Percentiles rank a stretch among this genome's conserved stretches.
phyloP scores from a whole-genome alignment of 108 stramenopile genomes.

The Skeletonema grethae region DNA sequence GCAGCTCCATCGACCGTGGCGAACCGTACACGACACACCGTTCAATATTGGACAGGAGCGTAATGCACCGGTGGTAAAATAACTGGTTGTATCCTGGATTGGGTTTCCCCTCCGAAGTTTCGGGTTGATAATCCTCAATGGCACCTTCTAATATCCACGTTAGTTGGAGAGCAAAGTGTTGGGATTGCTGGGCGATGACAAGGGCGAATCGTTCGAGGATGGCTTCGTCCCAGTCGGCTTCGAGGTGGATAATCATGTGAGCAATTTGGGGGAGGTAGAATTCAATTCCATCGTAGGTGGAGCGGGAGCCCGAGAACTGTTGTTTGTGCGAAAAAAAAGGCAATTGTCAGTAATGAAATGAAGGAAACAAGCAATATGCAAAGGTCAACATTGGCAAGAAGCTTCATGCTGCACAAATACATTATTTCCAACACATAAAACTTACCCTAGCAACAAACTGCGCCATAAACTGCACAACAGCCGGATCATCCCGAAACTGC shows the following conservation, averaged over 20 bases:
- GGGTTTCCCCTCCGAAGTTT: slow-evolving; percentile 78
- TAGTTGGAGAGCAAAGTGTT: slow-evolving; percentile 97
- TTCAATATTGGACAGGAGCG: slow-evolving; percentile 91
- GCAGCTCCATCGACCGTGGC: slow-evolving; percentile 74
- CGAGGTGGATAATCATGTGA: slow-evolving; percentile 99
- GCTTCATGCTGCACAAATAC: neutral
- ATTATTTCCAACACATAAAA: neutral
- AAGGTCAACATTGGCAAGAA: neutral
- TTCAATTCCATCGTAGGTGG: slow-evolving; percentile 98
- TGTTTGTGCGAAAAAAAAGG: neutral
- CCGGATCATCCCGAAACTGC: slow-evolving; percentile 91
- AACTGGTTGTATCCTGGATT: slow-evolving; percentile 88
- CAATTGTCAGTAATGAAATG: neutral
- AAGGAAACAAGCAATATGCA: neutral
- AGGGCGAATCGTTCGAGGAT: slow-evolving; percentile 96
- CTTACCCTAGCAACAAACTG: slow-evolving; percentile 90
- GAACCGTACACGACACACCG: slow-evolving; percentile 92
- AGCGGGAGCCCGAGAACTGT: slow-evolving; percentile 91
- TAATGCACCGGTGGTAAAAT: slow-evolving; percentile 93
- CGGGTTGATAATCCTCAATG: slow-evolving; percentile 97
- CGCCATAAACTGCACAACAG: slow-evolving; percentile 91
- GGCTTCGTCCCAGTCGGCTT: slow-evolving; percentile 92
- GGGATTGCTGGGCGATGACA: slow-evolving; percentile 94
- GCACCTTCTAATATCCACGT: slow-evolving; percentile 98
- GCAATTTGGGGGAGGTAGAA: slow-evolving; percentile 99